Conservation (phyloP, 2,329 filamentous ascomycete genomes). For the Dothistroma septosporum region DNA sequence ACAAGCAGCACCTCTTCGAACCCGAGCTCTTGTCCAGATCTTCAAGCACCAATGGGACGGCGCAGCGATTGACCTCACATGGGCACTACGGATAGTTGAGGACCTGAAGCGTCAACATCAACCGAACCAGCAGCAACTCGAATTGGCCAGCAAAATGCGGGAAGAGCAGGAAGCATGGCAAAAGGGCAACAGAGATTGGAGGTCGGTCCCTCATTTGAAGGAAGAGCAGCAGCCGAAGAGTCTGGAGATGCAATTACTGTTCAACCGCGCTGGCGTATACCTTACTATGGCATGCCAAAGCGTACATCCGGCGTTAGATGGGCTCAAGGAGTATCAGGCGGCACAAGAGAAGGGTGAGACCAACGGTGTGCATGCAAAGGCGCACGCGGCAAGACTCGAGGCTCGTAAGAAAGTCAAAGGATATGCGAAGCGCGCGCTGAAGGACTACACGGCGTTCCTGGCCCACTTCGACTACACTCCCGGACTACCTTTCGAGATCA, state of each 20-base stretch:
- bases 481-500: constrained; percentile 58
- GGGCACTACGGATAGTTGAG: constrained; percentile 57
- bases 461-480: constrained; percentile 75
- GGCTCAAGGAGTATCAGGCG: constrained; percentile 37
- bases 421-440: constrained; percentile 70
- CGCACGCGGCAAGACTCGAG: constrained; percentile 49
- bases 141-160: constrained; percentile 47
- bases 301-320: constrained; percentile 55
- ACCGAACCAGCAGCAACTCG: constrained; percentile 49
- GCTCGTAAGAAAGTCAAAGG: constrained; percentile 66
- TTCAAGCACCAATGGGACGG: constrained; percentile 72
- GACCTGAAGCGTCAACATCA: constrained; percentile 41
- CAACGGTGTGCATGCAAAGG: constrained; percentile 46
- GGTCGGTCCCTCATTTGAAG: constrained; percentile 49
- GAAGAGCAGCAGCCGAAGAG: constrained; percentile 69
- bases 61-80: constrained; percentile 66
- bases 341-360: constrained; percentile 33
- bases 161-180: constrained; percentile 36
- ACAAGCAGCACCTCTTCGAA: constrained; percentile 65
- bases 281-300: constrained; percentile 66
- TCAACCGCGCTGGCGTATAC: constrained; percentile 70
- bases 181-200: constrained; percentile 44
- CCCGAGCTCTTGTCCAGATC: constrained; percentile 67
- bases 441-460: constrained; percentile 70
- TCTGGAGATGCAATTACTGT: constrained; percentile 68